These are phyloP conservation scores for Dactylellina parvicollis DNA, from an alignment of 2,329 filamentous ascomycete species.

Conservation along the genomic window DNA sequence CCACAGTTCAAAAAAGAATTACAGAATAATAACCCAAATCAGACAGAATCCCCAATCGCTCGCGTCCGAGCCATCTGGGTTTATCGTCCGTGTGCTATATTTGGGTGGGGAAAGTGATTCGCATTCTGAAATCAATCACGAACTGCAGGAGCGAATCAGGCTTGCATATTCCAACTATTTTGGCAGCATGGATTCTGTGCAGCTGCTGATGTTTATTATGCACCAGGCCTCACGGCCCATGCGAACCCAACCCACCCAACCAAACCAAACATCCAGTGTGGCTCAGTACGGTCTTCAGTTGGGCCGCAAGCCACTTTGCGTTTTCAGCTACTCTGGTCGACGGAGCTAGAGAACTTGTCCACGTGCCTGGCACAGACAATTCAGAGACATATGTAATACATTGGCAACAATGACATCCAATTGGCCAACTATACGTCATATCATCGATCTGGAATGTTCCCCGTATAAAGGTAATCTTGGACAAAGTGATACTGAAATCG, in stretches of 20 bases:
- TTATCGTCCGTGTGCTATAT: slow-evolving; percentile 25
- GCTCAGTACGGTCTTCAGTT: slow-evolving; percentile 5
- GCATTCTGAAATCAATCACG: slow-evolving; percentile 28
- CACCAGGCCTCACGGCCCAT: slow-evolving; percentile 28
- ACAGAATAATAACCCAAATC: too few species aligned
- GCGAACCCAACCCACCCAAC: slow-evolving; percentile 21
- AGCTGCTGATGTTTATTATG: slow-evolving; percentile 14
- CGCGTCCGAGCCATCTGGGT: not conserved
- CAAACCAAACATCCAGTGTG: slow-evolving; percentile 4
- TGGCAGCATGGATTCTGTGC: slow-evolving; percentile 16
- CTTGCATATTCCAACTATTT: not conserved
- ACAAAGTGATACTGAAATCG: too few species aligned
- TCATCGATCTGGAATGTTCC: too few species aligned
- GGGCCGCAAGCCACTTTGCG: slow-evolving; percentile 18
- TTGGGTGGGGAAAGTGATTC: slow-evolving; percentile 32
- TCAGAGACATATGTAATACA: too few species aligned
- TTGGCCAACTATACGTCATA: too few species aligned
- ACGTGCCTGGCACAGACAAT: too few species aligned
- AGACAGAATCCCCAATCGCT: slow-evolving; percentile 1
- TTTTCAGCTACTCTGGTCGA: too few species aligned
- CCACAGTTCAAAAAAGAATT: not conserved
- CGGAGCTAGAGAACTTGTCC: too few species aligned
- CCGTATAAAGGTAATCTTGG: too few species aligned
- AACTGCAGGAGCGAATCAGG: slow-evolving; percentile 38
- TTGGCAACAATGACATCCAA: too few species aligned